Base-by-base conservation (phyloP, 805 yeast species). In the Monosporozyma aerobia region DNA sequence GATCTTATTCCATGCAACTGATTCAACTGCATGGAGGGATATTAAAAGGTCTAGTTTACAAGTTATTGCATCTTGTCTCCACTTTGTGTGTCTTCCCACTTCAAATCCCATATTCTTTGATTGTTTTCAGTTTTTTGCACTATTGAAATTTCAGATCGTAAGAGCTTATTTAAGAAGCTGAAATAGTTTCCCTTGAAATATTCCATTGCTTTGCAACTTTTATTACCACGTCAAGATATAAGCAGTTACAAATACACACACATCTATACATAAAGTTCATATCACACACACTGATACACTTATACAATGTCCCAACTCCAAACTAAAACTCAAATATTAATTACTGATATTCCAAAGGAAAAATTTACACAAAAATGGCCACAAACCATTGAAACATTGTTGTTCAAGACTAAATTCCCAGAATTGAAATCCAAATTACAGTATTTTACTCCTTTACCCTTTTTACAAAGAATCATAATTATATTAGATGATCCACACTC, bases 391-490 rank as follows among this genome's bases (percentile, higher is more conserved):
- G 60, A 67, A 47, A 50, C 52, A 11, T 51, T 54, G 39, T 46
- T 68, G 39, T 67, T 67, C 49, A 56, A 53, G 3, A 51, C 49
- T 8, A 50, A 57, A 25, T 68, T 63, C 51, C 65, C 67, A 2
- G 49, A 59, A 5, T 56, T 64, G 23, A 58, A 51, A 45, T 10
- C 53, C 2, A 58, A 59, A 27, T 40, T 61, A 50, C 54, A 62
- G 39, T 68, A 69, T 47, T 73, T 67, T 61, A 75, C 74, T 22
- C 78, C 68, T 56, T 68, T 65, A 56, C 66, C 62, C 32, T 79
- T 60, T 61, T 68, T 65, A 53, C 73, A 69, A 62, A 77, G 82
- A 57, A 67, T 65, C 56, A 77, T 67, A 58, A 68, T 73, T 14
- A 68, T 70, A 3, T 54, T 72, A n/a, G 61, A 60, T 40, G 58